Base-by-base conservation (phyloP, 1,284 basidiomycete genomes). In the Phaffia rhodozyma region DNA sequence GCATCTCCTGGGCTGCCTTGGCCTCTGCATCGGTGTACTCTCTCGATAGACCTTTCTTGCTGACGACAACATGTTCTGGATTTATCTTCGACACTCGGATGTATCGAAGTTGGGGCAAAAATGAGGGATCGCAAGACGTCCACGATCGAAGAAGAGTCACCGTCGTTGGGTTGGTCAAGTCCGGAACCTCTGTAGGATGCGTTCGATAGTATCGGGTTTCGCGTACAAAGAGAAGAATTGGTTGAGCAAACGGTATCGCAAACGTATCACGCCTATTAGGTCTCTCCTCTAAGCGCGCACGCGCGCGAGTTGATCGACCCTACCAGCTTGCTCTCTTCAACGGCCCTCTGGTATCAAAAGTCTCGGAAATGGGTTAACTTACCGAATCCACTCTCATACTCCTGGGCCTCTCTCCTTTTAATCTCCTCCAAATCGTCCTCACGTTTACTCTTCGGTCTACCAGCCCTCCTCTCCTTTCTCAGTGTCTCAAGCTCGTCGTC, bases 371-470 rank as follows among this genome's bases (percentile, higher is more conserved):
- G 3, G 16, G 11, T 6, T 9, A 34, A 79, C 86, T 68, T 71
- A 90, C 90, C 89, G 71, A 93, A 80, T 1, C 90, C 90, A 7
- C 87, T 87, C 58, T 86, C 82, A 73, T 90, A 94, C 66, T 84
- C 79, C 60, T 89, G 85, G 20, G 73, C 69, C 71, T 92, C 90
- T 59, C 80, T 78, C 60, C 83, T 71, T 71, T 84, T 86, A 27
- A 82, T 72, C 63, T 89, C 87, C 73, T 91, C 87, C 51, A 92
- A 72, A 69, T 85, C 84, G 49, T 78, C 68, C 71, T 89, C 85
- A 71, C 82, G 86, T 13, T 78, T 76, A 66, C 82, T 84, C 76
- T 89, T 91, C 51, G 90, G 84, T 63, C 89, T 77, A 1, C 91
- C 90, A 65, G 86, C 84, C 61, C 90, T 77, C 55, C 90, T 78